A percentile compares a stretch with the other conserved stretches of the same genome.
Evolutionary conservation across 768 basidiomycete genomes (phyloP).

Genomic region (Tulasnella sp.): DNA sequence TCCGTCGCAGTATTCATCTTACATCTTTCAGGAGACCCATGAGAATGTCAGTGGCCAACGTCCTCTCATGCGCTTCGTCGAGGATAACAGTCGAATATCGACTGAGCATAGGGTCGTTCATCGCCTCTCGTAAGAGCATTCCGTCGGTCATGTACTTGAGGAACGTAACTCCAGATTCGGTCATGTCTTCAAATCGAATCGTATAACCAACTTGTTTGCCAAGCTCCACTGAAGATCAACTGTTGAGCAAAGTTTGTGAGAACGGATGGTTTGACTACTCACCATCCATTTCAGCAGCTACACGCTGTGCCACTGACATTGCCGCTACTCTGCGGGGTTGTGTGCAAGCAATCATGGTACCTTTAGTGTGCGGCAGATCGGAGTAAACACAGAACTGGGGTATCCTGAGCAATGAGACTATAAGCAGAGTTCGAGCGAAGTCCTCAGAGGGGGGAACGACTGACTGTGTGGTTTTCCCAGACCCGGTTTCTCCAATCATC

Average conservation of each 20-base stretch:
- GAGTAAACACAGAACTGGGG: slow-evolving; percentile 94
- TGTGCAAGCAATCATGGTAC: slow-evolving; percentile 91
- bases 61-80: slow-evolving; percentile 98
- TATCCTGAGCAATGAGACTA: slow-evolving; percentile 44
- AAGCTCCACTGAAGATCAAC: slow-evolving; percentile 53
- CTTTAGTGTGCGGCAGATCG: slow-evolving; percentile 80
- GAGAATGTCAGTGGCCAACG: slow-evolving; percentile 93
- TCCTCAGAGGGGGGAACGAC: slow-evolving; percentile 23
- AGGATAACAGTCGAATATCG: slow-evolving; percentile 97
- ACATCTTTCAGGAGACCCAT: slow-evolving; percentile 86
- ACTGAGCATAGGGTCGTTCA: slow-evolving; percentile 83
- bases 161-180: slow-evolving; percentile 80
- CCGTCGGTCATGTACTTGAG: slow-evolving; percentile 99
- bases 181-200: slow-evolving; percentile 97
- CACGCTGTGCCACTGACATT: slow-evolving; percentile 97
- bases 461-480: slow-evolving; percentile 92
- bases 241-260: background rate
- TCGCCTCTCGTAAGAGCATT: slow-evolving; percentile 85
- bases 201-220: slow-evolving; percentile 96
- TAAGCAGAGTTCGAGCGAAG: background rate
- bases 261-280: slow-evolving; percentile 22
- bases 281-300: slow-evolving; percentile 99
- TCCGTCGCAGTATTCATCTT: background rate
- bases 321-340: slow-evolving; percentile 94
- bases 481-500: slow-evolving; percentile 90